A percentile compares a stretch with the other conserved stretches of the same genome.
Conservation (phyloP, 192 early-diverging fungal genomes). For the Gryganskiella cystojenkinii region DNA sequence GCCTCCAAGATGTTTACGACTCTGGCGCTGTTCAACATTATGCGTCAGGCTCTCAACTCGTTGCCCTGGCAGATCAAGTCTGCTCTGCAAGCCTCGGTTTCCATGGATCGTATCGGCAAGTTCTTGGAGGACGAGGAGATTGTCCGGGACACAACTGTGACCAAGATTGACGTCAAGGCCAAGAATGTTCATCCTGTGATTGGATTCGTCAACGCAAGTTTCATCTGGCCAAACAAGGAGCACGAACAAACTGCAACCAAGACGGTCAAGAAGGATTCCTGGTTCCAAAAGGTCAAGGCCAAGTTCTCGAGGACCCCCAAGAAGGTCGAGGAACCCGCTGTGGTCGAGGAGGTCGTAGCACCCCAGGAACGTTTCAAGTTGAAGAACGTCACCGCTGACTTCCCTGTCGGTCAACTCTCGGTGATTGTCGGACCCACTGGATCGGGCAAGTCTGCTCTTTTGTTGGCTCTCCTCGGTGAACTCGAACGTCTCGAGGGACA, state of each 20-base stretch:
- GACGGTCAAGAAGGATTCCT: constrained; percentile 6
- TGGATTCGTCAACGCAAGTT: constrained; percentile 77
- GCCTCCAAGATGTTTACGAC: constrained; percentile 70
- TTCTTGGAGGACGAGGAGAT: constrained; percentile 83
- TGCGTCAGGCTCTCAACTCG: constrained; percentile 71
- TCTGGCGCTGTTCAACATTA: constrained; percentile 74
- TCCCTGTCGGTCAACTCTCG: constrained; percentile 79
- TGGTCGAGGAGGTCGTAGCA: constrained; percentile 21
- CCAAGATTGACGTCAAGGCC: constrained; percentile 38
- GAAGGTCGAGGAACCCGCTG: constrained; percentile 12
- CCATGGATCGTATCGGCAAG: constrained; percentile 72
- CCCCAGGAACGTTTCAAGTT: constrained; percentile 63
- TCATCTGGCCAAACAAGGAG: constrained; percentile 67
- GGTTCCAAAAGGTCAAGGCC: constrained; percentile 29
- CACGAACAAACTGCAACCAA: constrained; percentile 36
- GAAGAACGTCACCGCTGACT: constrained; percentile 68
- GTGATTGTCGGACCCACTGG: constrained; percentile 90
- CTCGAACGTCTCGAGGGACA: constrained; percentile 63
- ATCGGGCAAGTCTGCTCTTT: constrained; percentile 85
- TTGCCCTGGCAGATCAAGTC: constrained; percentile 67
- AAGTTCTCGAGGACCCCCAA: constrained; percentile 18
- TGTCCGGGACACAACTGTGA: constrained; percentile 45
- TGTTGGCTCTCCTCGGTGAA: constrained; percentile 87
- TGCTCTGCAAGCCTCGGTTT: constrained; percentile 67
- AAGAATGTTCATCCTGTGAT: constrained; percentile 43